A percentile compares a stretch with the other conserved stretches of the same genome.
These are phyloP conservation scores for Bacterosira constricta DNA, from an alignment of 108 stramenopile species.

Conservation along the genomic window DNA sequence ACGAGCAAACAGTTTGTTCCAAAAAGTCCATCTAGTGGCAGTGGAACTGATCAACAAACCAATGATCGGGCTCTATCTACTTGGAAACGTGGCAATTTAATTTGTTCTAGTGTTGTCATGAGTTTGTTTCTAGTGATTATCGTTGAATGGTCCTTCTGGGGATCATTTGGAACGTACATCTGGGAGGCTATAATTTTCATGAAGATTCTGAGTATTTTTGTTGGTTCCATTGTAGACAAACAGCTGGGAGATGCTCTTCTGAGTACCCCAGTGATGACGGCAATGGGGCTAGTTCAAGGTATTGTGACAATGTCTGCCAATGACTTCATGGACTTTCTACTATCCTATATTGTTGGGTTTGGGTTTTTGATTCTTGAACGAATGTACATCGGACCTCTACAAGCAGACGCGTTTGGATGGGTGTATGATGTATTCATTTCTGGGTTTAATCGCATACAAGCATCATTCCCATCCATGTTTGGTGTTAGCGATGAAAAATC, in stretches of 20 bases:
- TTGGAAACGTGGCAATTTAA: slow-evolving; percentile 73
- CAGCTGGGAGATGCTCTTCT: slow-evolving; percentile 79
- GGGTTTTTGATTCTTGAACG: slow-evolving; percentile 69
- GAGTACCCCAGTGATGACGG: slow-evolving; percentile 69
- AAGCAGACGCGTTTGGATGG: slow-evolving; percentile 47
- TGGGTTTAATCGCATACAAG: not conserved
- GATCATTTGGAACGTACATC: slow-evolving; percentile 68
- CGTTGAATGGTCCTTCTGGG: slow-evolving; percentile 82
- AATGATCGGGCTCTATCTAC: slow-evolving; percentile 34
- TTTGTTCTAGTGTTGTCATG: slow-evolving; percentile 67
- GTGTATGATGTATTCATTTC: not conserved
- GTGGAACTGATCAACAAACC: slow-evolving; percentile 40
- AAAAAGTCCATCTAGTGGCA: slow-evolving; percentile 39
- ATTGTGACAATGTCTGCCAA: slow-evolving; percentile 71
- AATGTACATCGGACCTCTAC: slow-evolving; percentile 67
- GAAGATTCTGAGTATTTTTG: slow-evolving; percentile 63
- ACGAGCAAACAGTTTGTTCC: slow-evolving; percentile 75
- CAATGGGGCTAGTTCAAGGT: slow-evolving; percentile 61
- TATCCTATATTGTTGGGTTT: slow-evolving; percentile 78
- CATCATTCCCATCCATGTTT: not conserved
- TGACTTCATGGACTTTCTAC: slow-evolving; percentile 86
- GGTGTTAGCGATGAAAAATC: not conserved
- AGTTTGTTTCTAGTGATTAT: slow-evolving; percentile 67
- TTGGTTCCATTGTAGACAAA: slow-evolving; percentile 58
- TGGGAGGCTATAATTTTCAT: slow-evolving; percentile 81